phyloP scores from a whole-genome alignment of 495 filamentous ascomycete species.

The Neurospora sp. region DNA sequence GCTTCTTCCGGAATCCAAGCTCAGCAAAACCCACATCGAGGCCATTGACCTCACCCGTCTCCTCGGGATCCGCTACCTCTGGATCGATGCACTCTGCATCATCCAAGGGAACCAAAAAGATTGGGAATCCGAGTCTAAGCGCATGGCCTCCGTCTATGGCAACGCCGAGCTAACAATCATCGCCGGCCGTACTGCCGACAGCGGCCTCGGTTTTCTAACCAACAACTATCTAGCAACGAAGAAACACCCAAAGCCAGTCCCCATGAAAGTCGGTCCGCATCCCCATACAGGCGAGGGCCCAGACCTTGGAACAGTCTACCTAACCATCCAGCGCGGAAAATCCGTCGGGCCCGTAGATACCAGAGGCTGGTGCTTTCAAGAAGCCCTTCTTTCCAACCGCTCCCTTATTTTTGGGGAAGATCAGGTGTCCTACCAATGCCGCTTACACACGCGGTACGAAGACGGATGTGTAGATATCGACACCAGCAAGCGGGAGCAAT shows the following conservation, averaged over 20 bases:
- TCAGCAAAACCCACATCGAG: background rate
- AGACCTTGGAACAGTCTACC: background rate
- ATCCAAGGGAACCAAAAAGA: background rate
- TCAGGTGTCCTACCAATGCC: background rate
- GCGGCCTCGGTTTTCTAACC: background rate
- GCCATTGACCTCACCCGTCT: background rate
- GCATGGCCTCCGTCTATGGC: background rate
- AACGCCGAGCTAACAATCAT: background rate
- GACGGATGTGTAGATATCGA: background rate
- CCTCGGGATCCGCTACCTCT: background rate
- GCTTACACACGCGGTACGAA: background rate
- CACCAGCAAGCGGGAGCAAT: background rate
- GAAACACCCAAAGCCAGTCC: background rate
- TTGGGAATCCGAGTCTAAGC: background rate
- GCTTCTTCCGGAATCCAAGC: background rate
- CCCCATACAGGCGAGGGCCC: background rate
- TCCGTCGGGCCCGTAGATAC: background rate
- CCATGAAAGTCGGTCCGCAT: background rate
- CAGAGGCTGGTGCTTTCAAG: slow-evolving; percentile 4
- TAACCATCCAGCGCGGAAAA: background rate
- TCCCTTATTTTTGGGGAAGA: background rate
- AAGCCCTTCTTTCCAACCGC: background rate
- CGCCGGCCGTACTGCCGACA: background rate
- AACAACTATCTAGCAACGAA: background rate
- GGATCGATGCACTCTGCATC: background rate